Base-by-base conservation (phyloP, 2,329 filamentous ascomycete genomes). In the Aspergillus fructus region DNA sequence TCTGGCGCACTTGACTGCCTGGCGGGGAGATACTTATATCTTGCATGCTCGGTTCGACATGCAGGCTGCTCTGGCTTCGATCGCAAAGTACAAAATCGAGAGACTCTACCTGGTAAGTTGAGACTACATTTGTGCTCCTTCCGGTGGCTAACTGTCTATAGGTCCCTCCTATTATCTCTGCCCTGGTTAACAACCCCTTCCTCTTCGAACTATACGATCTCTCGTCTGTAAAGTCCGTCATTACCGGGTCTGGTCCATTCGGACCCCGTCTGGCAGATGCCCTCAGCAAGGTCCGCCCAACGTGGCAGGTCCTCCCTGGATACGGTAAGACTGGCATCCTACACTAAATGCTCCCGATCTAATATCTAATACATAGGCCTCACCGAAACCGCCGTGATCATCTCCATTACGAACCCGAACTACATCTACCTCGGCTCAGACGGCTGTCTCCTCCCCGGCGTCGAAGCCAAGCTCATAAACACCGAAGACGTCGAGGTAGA, bases 11-110 rank as follows among this genome's bases (percentile, higher is more conserved):
- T 21, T 51, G 21, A 51, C 47, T 41, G 48, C 51, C 24, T 51
- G 47, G 23, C 42, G 54, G 5, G 54, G 54, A 2, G 54, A 56
- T 12, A 33, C 41, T 5, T 49, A 47, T 17, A 51, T 56, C 24
- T 42, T 56, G n/a, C 27, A 40, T n/a, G 48, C 54, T 3, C 54
- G 54, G 15, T 56, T 56, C 34, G 54, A 56, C 19, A 56, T 56
- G 54, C 54, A 56, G 24, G 19, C 51, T 17, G 51, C 51, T 41
- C 42, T 56, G 21, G 51, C 51, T 19, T 21, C 19, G 23, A 52
- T 56, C 7, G 41, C 42, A 17, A 42, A 48, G 11, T 57, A 49
- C 41, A 49, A 49, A n/a, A 52, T 57, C n/a, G 49, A 49, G 12
- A 27, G 55, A 6, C 33, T 57, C 21, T 57, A 57, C 30, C 34